phyloP scores from a whole-genome alignment of 257 asterid genomes.

The Pogostemon cablin region DNA sequence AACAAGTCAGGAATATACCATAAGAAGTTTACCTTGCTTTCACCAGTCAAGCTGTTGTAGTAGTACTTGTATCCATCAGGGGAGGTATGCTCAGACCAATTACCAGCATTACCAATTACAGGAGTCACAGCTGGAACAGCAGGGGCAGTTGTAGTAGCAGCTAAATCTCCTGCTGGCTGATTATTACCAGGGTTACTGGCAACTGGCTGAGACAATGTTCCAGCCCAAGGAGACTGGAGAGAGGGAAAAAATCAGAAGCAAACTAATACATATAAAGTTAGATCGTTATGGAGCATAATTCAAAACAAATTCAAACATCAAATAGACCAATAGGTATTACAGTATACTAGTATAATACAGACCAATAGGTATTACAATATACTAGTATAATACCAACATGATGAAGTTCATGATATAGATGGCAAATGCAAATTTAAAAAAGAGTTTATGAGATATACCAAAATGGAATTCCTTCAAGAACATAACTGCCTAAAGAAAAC shows the following conservation, averaged over 20 bases:
- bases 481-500: neutral
- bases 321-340: neutral
- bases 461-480: no score
- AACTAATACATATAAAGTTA: conserved; percentile 2
- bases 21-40: conserved; percentile 76
- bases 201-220: conserved; percentile 48
- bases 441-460: no score
- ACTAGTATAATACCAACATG: no score
- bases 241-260: conserved; percentile 25
- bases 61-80: conserved; percentile 96
- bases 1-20: conserved; percentile 5
- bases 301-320: neutral
- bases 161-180: conserved; percentile 49
- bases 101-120: conserved; percentile 42
- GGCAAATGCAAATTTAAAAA: no score
- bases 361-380: no score
- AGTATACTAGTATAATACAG: neutral
- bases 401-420: no score
- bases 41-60: conserved; percentile 79
- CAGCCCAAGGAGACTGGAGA: conserved; percentile 71
- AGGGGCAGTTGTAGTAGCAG: conserved; percentile 44
- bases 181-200: conserved; percentile 38
- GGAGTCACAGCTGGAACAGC: conserved; percentile 38
- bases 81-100: conserved; percentile 92
- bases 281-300: neutral